Evolutionary conservation across 495 filamentous ascomycete genomes (phyloP), one percentile per base, ranked within the genome.

Genomic region (Penicillium salamii): DNA sequence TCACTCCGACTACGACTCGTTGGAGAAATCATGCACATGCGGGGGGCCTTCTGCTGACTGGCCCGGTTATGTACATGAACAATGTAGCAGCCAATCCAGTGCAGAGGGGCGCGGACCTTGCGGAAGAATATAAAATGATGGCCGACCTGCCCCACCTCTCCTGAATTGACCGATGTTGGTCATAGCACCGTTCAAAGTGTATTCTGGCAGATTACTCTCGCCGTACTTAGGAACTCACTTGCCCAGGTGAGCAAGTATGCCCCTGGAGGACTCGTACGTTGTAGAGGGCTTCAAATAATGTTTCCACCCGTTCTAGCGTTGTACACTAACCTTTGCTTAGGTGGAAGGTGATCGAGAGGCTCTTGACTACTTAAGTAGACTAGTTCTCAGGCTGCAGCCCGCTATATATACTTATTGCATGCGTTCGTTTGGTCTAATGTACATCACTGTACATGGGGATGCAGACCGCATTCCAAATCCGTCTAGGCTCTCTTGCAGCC

Each of bases 131-230:
- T 53, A 42, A 53, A 49, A 43, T 52, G 51, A 21, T 39, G 48
- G 15, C 46, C n/a, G n/a, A 20, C 24, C 33, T 46, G 54, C 51
- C 52, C 59, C 53, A 55, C 59, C 50, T 54, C 53, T 62, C 62
- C 59, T 65, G 56, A 61, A 61, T 58, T 52, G 63, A 55, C 63
- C 54, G 55, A 55, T 32, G 55, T 48, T 62, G 55, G 55, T 58
- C 52, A 48, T 44, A 54, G 52, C 48, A 52, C 48, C n/a, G n/a
- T n/a, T 45, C 42, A 48, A 50, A 41, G 29, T 42, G 42, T 34
- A 51, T 41, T 36, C 31, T 39, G 18, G 43, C 29, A 52, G 55
- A 39, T 46, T 35, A 59, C 35, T 37, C 46, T 36, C n/a, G n/a
- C n/a, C n/a, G n/a, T n/a, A n/a, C n/a, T n/a, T n/a, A n/a, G n/a